Base-by-base conservation (phyloP, 202 grass and related monocot genomes). In the Saccharum hybrid region DNA sequence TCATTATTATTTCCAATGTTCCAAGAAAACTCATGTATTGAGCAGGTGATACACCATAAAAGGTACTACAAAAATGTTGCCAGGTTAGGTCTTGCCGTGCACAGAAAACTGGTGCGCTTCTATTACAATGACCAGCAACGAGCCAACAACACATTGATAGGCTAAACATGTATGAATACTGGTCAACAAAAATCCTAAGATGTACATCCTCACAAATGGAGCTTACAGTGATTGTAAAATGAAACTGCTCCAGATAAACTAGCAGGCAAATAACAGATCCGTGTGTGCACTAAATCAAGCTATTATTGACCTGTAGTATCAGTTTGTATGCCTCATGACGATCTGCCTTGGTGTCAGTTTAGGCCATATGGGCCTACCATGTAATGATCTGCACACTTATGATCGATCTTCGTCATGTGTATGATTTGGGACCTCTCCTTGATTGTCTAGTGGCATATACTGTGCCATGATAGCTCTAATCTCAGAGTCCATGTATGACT, bases 401-500 rank as follows among this genome's bases (percentile, higher is more conserved):
- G 75, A 80, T 86, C 52, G 86, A 82, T 88, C 71, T 84, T 89
- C 83, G 1, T 90, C 84, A 1, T 86, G 79, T 14, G 86, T 82
- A 82, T 97, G 86, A 67, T 72, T 93, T 40, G 78, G 84, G 18
- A 94, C 88, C 56, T 91, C 92, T 52, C 77, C 90, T 90, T 97
- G 95, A 46, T 65, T 93, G 76, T 94, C 92, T n/a, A 97, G 76
- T 34, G 95, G 92, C 92, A 98, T 94, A 89, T 98, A 98, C 40
- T 98, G 95, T 6, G 95, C 95, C 95, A 98, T 98, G 72, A 98
- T 98, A 76, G 90, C 87, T 84, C 95, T 93, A 76, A 98, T 98
- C 82, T 98, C 95, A 9, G 95, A 98, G 85, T 98, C 95, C 95
- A 98, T 98, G 74, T 94, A 98, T 75, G 95, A 94, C 95, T 97